Percentiles rank a stretch among this genome's conserved stretches.
phyloP scores from a whole-genome alignment of 192 early-diverging fungal genomes.

The Coemansia brasiliensis region DNA sequence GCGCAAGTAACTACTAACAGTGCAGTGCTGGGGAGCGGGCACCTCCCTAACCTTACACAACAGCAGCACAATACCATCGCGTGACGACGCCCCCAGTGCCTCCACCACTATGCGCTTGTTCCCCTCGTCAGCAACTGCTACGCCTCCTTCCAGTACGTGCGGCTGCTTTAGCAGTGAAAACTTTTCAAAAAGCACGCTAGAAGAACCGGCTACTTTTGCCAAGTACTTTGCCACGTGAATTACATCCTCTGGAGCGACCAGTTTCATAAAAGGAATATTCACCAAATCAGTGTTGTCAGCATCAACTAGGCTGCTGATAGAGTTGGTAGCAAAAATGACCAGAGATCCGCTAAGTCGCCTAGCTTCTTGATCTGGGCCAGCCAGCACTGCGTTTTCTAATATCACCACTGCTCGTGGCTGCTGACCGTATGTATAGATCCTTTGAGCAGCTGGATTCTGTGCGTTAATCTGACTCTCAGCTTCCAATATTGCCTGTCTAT shows the following conservation, averaged over 20 bases:
- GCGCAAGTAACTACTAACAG: constrained; percentile 18
- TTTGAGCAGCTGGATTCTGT: too few relatives aligned
- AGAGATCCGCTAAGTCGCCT: constrained; percentile 16
- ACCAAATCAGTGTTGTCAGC: constrained; percentile 31
- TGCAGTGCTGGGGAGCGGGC: constrained; percentile 18
- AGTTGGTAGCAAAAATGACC: constrained; percentile 35
- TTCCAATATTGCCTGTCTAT: too few relatives aligned
- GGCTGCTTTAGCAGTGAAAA: constrained; percentile 34
- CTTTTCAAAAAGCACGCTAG: constrained; percentile 29
- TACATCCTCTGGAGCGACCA: constrained; percentile 39
- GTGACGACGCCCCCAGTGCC: constrained; percentile 28
- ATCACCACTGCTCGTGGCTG: too few relatives aligned
- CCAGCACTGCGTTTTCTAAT: too few relatives aligned
- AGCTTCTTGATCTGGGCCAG: too few relatives aligned
- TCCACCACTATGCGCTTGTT: constrained; percentile 33
- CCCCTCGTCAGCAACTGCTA: constrained; percentile 15
- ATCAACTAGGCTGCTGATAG: constrained; percentile 28
- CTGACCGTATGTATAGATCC: too few relatives aligned
- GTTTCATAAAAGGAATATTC: constrained; percentile 31
- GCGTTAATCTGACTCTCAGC: too few relatives aligned
- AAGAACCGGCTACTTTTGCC: constrained; percentile 17
- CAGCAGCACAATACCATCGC: constrained; percentile 39
- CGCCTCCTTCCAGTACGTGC: constrained; percentile 32
- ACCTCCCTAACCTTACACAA: constrained; percentile 18
- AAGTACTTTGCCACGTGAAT: constrained; percentile 24